Base-by-base conservation (phyloP, 306 rosid species). In the Prunus salicina region DNA sequence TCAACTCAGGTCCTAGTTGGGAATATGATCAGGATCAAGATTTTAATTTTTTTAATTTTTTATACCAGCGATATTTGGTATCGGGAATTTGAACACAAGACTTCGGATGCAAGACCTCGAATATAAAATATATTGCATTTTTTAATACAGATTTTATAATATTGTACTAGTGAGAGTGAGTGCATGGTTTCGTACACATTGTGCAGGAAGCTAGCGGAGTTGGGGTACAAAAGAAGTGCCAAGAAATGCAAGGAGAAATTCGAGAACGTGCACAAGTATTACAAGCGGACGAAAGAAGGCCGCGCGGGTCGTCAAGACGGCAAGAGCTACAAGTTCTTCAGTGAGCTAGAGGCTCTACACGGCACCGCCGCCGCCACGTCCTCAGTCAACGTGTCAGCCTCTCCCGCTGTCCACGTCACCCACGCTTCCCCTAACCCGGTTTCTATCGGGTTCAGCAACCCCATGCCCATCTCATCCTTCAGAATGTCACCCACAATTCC, bases 161-260 rank as follows among this genome's bases (percentile, higher is more conserved):
- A 38, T 38, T 56, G 13, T 56, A 25, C 6, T 1, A 56, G 27
- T n/a, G 28, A 56, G 28, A 56, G 62, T 56, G 27, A 56, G 28
- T 56, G 62, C 62, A 64, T 24, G 45, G 6, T 53, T 20, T 19
- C n/a, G 13, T 67, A 27, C 8, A 4, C n/a, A 5, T 73, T 58
- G 67, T 20, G 55, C 87, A 86, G 89, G 83, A 86, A 86, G 73
- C 77, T 86, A 22, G 79, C 61, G 34, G 89, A 80, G 65, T 11
- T 80, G 72, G 89, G 89, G 2, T 86, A 71, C 73, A 56, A 50
- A 4, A 67, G 89, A 47, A 86, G 52, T 64, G 85, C 80, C 27
- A 83, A 86, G 71, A 86, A 86, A 81, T 86, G 89, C 84, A 86
- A 86, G 19, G 89, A 86, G 69, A 86, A 86, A 66, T 86, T 86